These are phyloP conservation scores for Pestalotiopsis fici DNA, from an alignment of 2,329 filamentous ascomycete genomes.

Conservation along the genomic window DNA sequence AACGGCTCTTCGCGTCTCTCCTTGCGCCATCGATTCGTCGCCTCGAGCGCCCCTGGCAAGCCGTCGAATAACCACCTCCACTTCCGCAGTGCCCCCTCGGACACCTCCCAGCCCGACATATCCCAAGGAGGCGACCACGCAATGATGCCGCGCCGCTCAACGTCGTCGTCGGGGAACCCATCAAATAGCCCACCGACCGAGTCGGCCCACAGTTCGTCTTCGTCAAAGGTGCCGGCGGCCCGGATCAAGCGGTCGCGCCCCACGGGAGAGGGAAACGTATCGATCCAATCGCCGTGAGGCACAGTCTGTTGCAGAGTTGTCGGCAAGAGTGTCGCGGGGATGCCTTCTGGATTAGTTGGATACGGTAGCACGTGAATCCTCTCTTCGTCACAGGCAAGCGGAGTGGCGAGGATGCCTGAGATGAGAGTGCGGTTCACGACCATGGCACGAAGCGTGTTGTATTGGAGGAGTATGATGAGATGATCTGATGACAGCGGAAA, in stretches of 20 bases:
- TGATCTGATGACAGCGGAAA: constrained; percentile 42
- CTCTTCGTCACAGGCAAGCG: constrained; percentile 31
- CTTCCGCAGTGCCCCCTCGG: constrained; percentile 39
- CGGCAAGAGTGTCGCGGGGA: constrained; percentile 35
- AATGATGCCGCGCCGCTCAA: constrained; percentile 39
- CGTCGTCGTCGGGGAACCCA: constrained; percentile 42
- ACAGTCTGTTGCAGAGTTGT: constrained; percentile 39
- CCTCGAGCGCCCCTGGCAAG: constrained; percentile 26
- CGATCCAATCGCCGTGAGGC: constrained; percentile 41
- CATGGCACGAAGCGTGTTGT: constrained; percentile 38
- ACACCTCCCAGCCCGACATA: constrained; percentile 39
- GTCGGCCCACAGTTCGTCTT: constrained; percentile 44
- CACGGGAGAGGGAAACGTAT: constrained; percentile 38
- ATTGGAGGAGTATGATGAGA: constrained; percentile 43
- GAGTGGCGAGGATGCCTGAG: constrained; percentile 30
- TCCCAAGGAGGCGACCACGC: constrained; percentile 44
- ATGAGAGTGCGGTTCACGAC: constrained; percentile 36
- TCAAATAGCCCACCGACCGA: constrained; percentile 42
- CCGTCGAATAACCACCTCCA: constrained; percentile 33
- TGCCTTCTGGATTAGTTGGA: constrained; percentile 24
- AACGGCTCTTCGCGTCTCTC: constrained; percentile 32
- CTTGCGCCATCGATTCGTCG: constrained; percentile 36
- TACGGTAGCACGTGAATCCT: constrained; percentile 29
- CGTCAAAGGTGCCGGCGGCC: constrained; percentile 36
- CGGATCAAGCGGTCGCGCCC: constrained; percentile 40